Evolutionary conservation across 305 asterid species (phyloP), one percentile per base, ranked within the genome.

Genomic region (Fraxinus sp.): DNA sequence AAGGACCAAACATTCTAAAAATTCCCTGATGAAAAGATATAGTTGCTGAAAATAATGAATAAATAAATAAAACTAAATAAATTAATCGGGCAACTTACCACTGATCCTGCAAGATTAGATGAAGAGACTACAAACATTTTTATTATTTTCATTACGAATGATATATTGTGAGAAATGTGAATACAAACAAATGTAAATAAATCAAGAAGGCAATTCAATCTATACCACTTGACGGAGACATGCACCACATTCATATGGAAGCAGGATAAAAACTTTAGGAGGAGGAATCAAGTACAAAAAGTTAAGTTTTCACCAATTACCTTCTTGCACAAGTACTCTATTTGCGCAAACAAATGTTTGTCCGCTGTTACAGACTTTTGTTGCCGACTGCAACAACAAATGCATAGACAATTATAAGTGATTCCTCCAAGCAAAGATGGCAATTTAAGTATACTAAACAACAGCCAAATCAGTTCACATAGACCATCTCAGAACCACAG

Each of bases 331-430:
- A 79, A 95, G 92, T 83, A 95, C 80, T 88, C 98, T 91, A 82
- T 95, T 96, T 84, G 98, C 98, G 77, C 98, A 96, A 62, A 95
- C 95, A 81, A 98, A 96, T 52, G 98, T 93, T 89, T 96, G 98
- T 77, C 99, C 99, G 86, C 94, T 96, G 88, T 96, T 96, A 13
- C 97, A 96, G 87, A 96, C 95, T 87, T 96, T 95, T 68, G 98
- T 89, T 13, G 97, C 98, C 82, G 93, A 82, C 98, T 95, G 96
- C 89, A 89, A 80, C 24, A 52, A 36, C 24, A 86, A 68, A 86
- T 87, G 84, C 78, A 86, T n/a, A 80, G 79, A 80, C 57, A 55
- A 86, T 77, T 74, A 43, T 75, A 81, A 77, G 64, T 16, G 64
- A 80, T 73, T 66, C 57, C 82, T 79, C 55, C 55, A 74, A 82